Base-by-base conservation (phyloP, 345 rosid genomes). In the Pistacia integerrima region DNA sequence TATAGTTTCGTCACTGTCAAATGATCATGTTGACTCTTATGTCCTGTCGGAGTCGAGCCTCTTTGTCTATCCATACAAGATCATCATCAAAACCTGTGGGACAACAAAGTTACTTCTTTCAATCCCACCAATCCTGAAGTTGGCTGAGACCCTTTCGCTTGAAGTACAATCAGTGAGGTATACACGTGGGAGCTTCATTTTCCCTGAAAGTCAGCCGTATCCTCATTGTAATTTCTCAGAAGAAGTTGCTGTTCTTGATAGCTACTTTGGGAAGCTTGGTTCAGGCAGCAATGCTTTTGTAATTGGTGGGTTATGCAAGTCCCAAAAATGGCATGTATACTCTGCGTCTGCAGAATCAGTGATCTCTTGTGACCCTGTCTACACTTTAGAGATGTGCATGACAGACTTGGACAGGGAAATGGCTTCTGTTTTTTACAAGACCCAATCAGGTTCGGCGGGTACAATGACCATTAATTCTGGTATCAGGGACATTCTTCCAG, bases 381-480 rank as follows among this genome's bases (percentile, higher is more conserved):
- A 87, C 81, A 90, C 98, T 11, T 55, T 92, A 16, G 97, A 93
- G 90, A 92, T 93, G 92, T 93, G 97, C 84, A 84, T 93, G 97
- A 93, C 98, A 71, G 94, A 91, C 11, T 60, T 91, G 79, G 88
- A 90, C 80, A 83, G 79, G 79, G 81, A 84, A 30, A 76, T 64
- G 64, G 93, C 91, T 54, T 86, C 91, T 11, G 88, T 91, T 17
- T 91, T 90, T 73, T 87, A 79, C 75, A 89, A 89, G 83, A 67
- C 76, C 4, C 76, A 83, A 30, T 78, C 91, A 0, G 74, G 74
- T 54, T 85, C 89, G 2, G 93, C 93, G 5, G 83, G 85, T 59
- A 75, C 48, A 48, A 92, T 90, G 93, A 88, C 93, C 17, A 63
- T 76, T 11, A 71, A 73, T 30, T 92, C 97, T 71, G 93, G 95